Base-by-base conservation (phyloP, 345 rosid species). In the Noccaea caerulescens region DNA sequence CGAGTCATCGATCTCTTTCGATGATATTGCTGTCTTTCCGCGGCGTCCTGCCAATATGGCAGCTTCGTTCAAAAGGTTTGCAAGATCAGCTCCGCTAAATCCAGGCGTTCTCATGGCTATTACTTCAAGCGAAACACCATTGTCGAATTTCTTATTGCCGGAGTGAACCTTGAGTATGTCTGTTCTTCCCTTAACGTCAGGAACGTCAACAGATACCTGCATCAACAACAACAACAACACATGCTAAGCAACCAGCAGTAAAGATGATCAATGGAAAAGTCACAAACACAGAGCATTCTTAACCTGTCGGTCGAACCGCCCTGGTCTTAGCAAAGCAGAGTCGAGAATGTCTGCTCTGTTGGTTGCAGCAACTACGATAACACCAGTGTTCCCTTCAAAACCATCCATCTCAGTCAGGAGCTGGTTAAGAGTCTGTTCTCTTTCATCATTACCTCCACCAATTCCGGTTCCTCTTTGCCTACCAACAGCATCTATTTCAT, bases 21-120 rank as follows among this genome's bases (percentile, higher is more conserved):
- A 76, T 43, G 98, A 87, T 68, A 93, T 88, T 11, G 84, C 92
- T n/a, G 92, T 75, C 88, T 80, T 88, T 13, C 91, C 97, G 12
- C 97, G 96, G 8, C 96, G 88, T 18, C 96, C 97, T 32, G 98
- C 96, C 84, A 90, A 80, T 76, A 93, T 90, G 10, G 98, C 96
- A 49, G 97, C 97, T 76, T 90, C 98, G 45, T 93, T 93, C 78
- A 93, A 83, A 70, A 93, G 98, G 75, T 93, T 93, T 37, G 97
- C 98, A 71, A 93, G 96, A 86, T 93, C 98, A 43, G 98, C 97
- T 63, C 98, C 97, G 33, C 96, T 90, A 66, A 93, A 90, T 58
- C 98, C 98, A 53, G 98, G 98, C 39, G 98, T 93, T 83, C 98
- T 83, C 96, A 90, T 90, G 53, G 98, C 96, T 68, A 93, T 77